Conservation (phyloP, 768 basidiomycete species). For the Leccinum rimulosum region DNA sequence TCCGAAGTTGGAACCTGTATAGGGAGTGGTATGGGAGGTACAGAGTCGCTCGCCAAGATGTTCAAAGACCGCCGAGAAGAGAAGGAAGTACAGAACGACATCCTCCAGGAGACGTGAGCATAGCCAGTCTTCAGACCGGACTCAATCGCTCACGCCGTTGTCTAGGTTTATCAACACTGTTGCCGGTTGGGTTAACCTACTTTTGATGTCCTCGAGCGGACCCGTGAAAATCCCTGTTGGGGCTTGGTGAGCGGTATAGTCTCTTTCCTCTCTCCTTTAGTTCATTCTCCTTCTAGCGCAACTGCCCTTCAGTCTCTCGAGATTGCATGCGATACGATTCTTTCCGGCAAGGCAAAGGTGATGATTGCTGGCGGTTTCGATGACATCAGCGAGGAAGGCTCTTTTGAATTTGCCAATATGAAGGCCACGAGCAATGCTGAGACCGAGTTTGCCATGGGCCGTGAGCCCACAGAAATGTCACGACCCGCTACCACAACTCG, state of each 20-base stretch:
- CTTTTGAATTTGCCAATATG: slow-evolving; percentile 99
- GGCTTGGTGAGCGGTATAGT: slow-evolving; percentile 67
- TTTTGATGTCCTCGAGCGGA: slow-evolving; percentile 93
- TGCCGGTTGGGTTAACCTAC: slow-evolving; percentile 95
- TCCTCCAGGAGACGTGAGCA: slow-evolving; percentile 93
- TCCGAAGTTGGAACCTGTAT: slow-evolving; percentile 93
- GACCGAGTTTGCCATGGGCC: slow-evolving; percentile 98
- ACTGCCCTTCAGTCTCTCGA: slow-evolving; percentile 97
- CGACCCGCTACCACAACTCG: slow-evolving; percentile 96
- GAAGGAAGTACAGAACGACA: slow-evolving; percentile 97
- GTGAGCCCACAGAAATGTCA: slow-evolving; percentile 98
- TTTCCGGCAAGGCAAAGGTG: slow-evolving; percentile 96
- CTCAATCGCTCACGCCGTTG: slow-evolving; percentile 6
- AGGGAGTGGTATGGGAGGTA: slow-evolving; percentile 98
- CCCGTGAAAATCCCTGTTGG: slow-evolving; percentile 99
- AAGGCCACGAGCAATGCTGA: slow-evolving; percentile 97
- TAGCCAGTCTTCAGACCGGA: background rate
- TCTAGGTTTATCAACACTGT: slow-evolving; percentile 97
- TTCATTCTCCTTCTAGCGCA: slow-evolving; percentile 50
- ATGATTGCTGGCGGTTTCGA: slow-evolving; percentile 99
- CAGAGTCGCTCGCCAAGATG: slow-evolving; percentile 89
- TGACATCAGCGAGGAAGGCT: slow-evolving; percentile 97
- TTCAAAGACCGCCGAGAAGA: slow-evolving; percentile 99
- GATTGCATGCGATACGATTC: slow-evolving; percentile 94
- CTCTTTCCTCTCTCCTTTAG: background rate